Evolutionary conservation across 495 filamentous ascomycete genomes (phyloP).

Genomic region (Podospora didyma): DNA sequence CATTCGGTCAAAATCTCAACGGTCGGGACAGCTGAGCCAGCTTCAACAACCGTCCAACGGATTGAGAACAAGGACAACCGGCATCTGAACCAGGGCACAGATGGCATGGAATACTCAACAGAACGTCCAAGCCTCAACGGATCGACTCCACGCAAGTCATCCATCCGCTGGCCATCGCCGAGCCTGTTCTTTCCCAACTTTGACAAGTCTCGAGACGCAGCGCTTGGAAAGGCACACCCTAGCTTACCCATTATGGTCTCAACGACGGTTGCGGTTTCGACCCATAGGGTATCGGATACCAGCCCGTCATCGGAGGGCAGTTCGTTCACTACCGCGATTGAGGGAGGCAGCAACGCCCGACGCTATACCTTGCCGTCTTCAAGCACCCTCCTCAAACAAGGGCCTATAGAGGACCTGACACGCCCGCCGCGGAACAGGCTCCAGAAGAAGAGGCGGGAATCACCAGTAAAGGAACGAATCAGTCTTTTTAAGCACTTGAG

Average conservation of each 20-base stretch:
- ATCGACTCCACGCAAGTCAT: neutral
- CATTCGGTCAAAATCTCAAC: constrained; percentile 16
- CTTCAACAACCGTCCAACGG: neutral
- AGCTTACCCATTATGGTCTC: constrained; percentile 20
- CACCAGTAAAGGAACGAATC: constrained; percentile 32
- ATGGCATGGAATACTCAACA: neutral
- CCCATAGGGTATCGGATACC: neutral
- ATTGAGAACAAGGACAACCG: neutral
- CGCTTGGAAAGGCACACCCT: constrained; percentile 5
- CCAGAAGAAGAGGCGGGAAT: constrained; percentile 18
- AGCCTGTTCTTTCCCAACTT: constrained; percentile 12
- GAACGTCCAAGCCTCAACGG: neutral
- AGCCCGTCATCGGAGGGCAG: constrained; percentile 4
- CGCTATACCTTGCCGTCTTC: neutral
- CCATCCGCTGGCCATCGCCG: constrained; percentile 1
- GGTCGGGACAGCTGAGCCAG: constrained; percentile 1
- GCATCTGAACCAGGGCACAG: neutral
- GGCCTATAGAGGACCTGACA: neutral
- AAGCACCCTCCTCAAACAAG: neutral
- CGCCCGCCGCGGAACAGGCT: constrained; percentile 6
- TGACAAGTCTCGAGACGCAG: constrained; percentile 7
- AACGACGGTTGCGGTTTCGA: constrained; percentile 16
- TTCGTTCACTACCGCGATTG: constrained; percentile 1
- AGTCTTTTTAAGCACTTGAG: constrained; percentile 30
- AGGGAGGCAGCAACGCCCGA: no score